These are phyloP conservation scores for Escovopsis sp. DNA, from an alignment of 2,329 filamentous ascomycete genomes.

Conservation along the genomic window DNA sequence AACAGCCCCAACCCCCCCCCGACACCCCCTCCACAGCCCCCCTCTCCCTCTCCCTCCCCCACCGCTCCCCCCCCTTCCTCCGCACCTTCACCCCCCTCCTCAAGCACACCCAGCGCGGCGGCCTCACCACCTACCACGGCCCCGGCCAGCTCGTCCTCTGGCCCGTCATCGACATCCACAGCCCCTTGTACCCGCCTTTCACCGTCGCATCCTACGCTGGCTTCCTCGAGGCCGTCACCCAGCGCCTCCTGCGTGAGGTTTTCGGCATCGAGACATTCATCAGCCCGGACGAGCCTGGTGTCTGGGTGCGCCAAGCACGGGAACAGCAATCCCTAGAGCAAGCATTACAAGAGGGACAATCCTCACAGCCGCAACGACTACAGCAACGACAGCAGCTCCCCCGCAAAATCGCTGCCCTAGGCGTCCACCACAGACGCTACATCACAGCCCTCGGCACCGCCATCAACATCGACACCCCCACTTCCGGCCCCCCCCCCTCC, in stretches of 20 bases:
- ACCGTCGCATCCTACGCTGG: slow-evolving; percentile 64
- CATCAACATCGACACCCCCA: slow-evolving; percentile 55
- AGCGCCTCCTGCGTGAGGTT: slow-evolving; percentile 38
- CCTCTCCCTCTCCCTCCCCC: slow-evolving; percentile 16
- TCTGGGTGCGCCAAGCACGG: slow-evolving; percentile 43
- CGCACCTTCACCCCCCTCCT: slow-evolving; percentile 39
- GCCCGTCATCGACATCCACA: slow-evolving; percentile 69
- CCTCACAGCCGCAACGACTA: too few species aligned
- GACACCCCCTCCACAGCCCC: slow-evolving; percentile 26
- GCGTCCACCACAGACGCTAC: slow-evolving; percentile 77
- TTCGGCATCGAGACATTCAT: slow-evolving; percentile 44
- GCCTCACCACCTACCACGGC: slow-evolving; percentile 88
- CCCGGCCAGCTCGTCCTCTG: slow-evolving; percentile 90
- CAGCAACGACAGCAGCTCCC: slow-evolving; percentile 9
- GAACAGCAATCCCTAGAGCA: slow-evolving; percentile 6
- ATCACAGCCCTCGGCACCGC: slow-evolving; percentile 75
- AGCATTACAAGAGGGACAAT: too few species aligned
- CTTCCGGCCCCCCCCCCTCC: slow-evolving; percentile 17
- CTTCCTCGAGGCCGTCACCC: slow-evolving; percentile 62
- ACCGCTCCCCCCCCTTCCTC: slow-evolving; percentile 14
- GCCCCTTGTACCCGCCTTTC: slow-evolving; percentile 37
- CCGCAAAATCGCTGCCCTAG: slow-evolving; percentile 76
- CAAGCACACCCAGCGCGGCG: slow-evolving; percentile 61
- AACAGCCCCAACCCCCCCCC: too few species aligned
- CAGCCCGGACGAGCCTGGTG: slow-evolving; percentile 66